Percentiles rank a stretch among this genome's conserved stretches.
phyloP scores from a whole-genome alignment of 345 rosid genomes.

The Eucalyptus tenuipes region DNA sequence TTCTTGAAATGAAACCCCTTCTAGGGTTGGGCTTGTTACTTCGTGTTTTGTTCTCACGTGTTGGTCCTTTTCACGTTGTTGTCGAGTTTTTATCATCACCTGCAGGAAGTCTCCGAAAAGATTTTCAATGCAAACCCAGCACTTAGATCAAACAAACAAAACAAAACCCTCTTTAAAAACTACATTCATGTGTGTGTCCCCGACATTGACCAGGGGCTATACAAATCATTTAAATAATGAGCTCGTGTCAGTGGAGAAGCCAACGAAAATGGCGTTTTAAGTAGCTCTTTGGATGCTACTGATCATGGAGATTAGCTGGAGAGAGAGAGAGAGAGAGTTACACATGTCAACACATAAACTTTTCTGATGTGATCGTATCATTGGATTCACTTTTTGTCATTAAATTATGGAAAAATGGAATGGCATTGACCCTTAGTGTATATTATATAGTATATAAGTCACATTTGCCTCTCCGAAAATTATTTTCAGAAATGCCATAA shows the following conservation, averaged over 20 bases:
- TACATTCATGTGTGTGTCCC: neutral
- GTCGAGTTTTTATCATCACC: neutral
- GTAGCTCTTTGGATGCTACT: neutral
- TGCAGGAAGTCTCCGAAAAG: neutral
- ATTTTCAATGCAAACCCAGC: neutral
- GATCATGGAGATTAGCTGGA: neutral
- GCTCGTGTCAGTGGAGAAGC: neutral
- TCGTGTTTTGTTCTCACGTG: neutral
- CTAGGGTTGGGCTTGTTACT: neutral
- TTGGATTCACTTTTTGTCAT: neutral
- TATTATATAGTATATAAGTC: neutral
- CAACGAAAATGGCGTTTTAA: neutral
- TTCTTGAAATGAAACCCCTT: neutral
- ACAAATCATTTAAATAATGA: neutral
- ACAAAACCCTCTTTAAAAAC: neutral
- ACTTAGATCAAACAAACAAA: neutral
- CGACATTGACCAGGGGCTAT: neutral
- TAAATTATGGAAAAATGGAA: neutral
- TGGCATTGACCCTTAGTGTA: neutral
- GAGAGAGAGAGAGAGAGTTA: neutral
- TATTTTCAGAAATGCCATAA: neutral
- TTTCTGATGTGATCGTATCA: neutral
- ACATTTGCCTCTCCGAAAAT: neutral
- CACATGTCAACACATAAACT: neutral
- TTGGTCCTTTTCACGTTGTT: conserved; percentile 1